A percentile compares a stretch with the other conserved stretches of the same genome.
Evolutionary conservation across 179 eudicot species (phyloP).

Genomic region (Dionaea muscipula): DNA sequence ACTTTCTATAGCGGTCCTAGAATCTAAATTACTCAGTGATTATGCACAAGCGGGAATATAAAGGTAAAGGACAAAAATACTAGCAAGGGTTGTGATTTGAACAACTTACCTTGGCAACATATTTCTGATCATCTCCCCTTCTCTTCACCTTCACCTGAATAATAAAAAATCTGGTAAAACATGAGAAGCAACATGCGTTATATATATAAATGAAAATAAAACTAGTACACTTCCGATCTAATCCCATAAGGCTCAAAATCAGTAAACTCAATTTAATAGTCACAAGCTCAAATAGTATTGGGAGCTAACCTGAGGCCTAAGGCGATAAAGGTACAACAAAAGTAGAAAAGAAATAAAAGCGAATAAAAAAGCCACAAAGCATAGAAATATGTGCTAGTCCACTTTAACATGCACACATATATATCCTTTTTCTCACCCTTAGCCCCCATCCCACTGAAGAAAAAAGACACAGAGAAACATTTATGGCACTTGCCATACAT

Average conservation of each 20-base stretch:
- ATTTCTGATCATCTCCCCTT: constrained; percentile 95
- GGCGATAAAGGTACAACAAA: not conserved
- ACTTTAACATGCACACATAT: too few relatives aligned
- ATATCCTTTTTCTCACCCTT: too few relatives aligned
- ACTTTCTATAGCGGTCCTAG: too few relatives aligned
- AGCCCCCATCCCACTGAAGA: too few relatives aligned
- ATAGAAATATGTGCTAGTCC: not conserved
- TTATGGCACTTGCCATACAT: too few relatives aligned
- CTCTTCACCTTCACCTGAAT: constrained; percentile 90
- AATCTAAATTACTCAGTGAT: too few relatives aligned
- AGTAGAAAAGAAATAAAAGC: not conserved
- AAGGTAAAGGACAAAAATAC: not conserved
- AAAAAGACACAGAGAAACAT: too few relatives aligned
- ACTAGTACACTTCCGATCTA: too few relatives aligned
- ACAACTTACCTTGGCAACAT: constrained; percentile 77
- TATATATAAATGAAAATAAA: too few relatives aligned
- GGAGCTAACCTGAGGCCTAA: not conserved
- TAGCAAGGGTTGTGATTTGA: not conserved
- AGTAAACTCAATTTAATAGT: constrained; percentile 1
- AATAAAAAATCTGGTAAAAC: not conserved
- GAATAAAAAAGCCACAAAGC: not conserved
- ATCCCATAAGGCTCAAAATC: too few relatives aligned
- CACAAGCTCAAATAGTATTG: too few relatives aligned
- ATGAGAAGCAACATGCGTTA: not conserved
- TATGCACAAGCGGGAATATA: not conserved